Evolutionary conservation across 805 yeast genomes (phyloP), one percentile per base, ranked within the genome.

Genomic region (Candida methanosorbosa): DNA sequence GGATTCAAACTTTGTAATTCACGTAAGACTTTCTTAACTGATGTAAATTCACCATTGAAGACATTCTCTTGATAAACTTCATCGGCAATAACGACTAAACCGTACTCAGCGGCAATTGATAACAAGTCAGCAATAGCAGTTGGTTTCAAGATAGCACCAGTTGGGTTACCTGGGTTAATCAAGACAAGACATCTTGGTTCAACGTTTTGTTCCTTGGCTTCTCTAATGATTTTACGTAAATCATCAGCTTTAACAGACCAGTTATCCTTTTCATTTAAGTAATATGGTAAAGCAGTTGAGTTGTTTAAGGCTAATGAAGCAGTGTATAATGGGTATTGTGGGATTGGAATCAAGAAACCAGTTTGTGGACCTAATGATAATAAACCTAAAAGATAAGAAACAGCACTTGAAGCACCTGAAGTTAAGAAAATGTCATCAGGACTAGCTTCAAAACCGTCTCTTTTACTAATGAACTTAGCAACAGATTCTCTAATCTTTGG

Each of bases 81-180:
- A 63, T 92, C 99, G 12, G 98, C 97, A 43, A 92, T 81, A 33
- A 92, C 70, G 3, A 87, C 90, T 13, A 92, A 57, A 29, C 94
- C 87, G 45, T 86, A 63, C 52, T 80, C 78, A 14, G 95, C 94
- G 22, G 96, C 95, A 37, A 90, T 71, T 26, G 72, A 66, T 38
- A 92, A 66, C 36, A 92, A 70, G 29, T 78, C 80, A 28, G 67
- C 75, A 50, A 92, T 86, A 42, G 79, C 77, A 5, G 70, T 72
- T 33, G 65, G 67, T 9, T 72, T 57, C 38, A 92, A 66, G 36
- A 87, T 76, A 1, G 95, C 73, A 29, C 99, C 99, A 0, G 99
- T 92, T 43, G 99, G 99, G 61, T 92, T 92, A 38, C 99, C 97
- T 2, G 99, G 99, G 63, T 92, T 92, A 52, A 92, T 92, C 13